Base-by-base conservation (phyloP, 2,329 filamentous ascomycete genomes). In the Aureobasidium sp. region DNA sequence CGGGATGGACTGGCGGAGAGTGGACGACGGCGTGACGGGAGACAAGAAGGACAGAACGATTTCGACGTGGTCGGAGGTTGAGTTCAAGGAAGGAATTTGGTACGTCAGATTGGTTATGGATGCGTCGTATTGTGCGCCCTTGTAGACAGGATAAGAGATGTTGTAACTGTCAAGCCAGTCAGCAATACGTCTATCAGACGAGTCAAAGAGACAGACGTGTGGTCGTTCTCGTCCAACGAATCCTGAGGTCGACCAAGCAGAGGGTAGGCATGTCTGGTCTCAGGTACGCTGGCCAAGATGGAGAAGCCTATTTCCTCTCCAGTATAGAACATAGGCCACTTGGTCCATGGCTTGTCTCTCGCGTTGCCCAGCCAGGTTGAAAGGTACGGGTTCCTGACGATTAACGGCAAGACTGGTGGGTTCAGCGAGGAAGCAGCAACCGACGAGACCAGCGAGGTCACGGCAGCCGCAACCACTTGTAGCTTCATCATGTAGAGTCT, bases 321-420 rank as follows among this genome's bases (percentile, higher is more conserved):
- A 7, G 87, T 89, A 80, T 86, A 92, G 73, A 92, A 91, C 73
- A 93, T 93, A 27, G 91, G 91, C 91, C 91, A 96, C 75, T 84
- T 82, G 60, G 85, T 82, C 90, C 90, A 95, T 1, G 91, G 91
- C 49, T 81, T 81, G 61, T 87, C 82, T 67, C 91, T 82, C 44
- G 90, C 89, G 72, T 83, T 81, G 52, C 80, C 79, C 62, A 90
- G 77, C 80, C 73, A 82, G 68, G 78, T 78, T 61, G 77, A 80
- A 60, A 81, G 70, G 67, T 81, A 81, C 17, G 79, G 79, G 63
- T 78, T 81, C 62, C 79, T 74, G 49, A 81, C 79, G 62, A 79
- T 75, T 65, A 81, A 72, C 15, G 79, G 79, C 50, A 81, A 73
- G 7, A 81, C 76, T 14, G 78, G 78, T 61, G 84, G 83, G 33